Evolutionary conservation across 2,329 filamentous ascomycete genomes (phyloP).

Genomic region (Epichloe brachyelytri): DNA sequence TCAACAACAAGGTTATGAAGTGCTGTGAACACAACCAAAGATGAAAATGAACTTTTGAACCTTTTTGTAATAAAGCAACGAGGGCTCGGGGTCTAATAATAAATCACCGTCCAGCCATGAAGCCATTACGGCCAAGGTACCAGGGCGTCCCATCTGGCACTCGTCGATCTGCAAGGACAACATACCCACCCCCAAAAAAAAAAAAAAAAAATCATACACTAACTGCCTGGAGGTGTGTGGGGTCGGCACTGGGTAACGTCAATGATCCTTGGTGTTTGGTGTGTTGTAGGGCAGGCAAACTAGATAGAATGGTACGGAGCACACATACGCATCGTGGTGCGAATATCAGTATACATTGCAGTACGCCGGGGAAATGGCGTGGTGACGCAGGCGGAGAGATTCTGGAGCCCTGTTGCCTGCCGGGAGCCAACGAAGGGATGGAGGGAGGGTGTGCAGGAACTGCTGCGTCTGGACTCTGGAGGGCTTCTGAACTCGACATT

Average conservation of each 20-base stretch:
- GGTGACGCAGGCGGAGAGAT: not conserved
- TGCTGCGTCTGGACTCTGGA: too few relatives aligned
- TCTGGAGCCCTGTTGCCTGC: not conserved
- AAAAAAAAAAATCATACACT: too few relatives aligned
- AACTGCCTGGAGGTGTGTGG: too few relatives aligned
- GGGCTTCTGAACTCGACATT: too few relatives aligned
- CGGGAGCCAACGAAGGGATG: not conserved
- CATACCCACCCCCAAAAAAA: not conserved
- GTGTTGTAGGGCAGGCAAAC: not conserved
- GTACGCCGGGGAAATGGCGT: not conserved
- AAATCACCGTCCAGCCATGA: not conserved
- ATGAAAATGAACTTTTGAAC: not conserved
- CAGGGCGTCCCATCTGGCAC: constrained; percentile 5
- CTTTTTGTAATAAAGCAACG: not conserved
- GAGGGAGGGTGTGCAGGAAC: not conserved
- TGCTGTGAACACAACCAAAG: not conserved
- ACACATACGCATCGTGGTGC: not conserved
- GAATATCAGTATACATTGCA: not conserved
- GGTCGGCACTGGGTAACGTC: too few relatives aligned
- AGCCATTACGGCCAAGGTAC: not conserved
- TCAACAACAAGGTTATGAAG: not conserved
- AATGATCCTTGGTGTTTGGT: too few relatives aligned
- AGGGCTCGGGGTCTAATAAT: constrained; percentile 6
- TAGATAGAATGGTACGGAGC: not conserved
- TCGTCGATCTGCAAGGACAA: constrained; percentile 6